These are phyloP conservation scores for Periconia macrospinosa DNA, from an alignment of 2,329 filamentous ascomycete genomes.

Conservation along the genomic window DNA sequence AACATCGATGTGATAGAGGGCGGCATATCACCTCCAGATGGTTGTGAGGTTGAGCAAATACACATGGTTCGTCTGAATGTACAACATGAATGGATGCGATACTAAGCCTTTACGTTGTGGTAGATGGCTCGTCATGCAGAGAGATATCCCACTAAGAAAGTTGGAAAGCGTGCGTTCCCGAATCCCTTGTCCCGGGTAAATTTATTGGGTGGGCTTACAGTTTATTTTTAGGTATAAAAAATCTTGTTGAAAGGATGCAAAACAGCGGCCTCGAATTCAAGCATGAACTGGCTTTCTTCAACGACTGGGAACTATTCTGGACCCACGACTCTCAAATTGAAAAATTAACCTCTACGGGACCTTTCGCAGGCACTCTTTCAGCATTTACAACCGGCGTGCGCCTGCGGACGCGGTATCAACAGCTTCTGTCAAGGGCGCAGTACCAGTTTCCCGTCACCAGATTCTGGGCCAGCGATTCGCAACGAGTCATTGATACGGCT, in stretches of 20 bases:
- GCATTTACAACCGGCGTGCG: constrained; percentile 58
- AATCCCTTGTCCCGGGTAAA: not conserved
- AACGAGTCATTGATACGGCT: constrained; percentile 60
- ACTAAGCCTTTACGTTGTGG: not conserved
- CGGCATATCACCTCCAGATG: constrained; percentile 49
- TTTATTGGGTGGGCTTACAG: not conserved
- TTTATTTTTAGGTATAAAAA: constrained; percentile 47
- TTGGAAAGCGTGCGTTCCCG: constrained; percentile 51
- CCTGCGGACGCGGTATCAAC: constrained; percentile 56
- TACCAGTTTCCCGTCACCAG: constrained; percentile 15
- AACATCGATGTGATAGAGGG: constrained; percentile 43
- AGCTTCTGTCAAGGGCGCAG: constrained; percentile 43
- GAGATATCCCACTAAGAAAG: constrained; percentile 57
- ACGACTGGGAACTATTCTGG: constrained; percentile 59
- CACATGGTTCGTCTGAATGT: constrained; percentile 52
- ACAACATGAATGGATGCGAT: constrained; percentile 9
- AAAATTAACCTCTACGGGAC: constrained; percentile 58
- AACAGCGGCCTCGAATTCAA: constrained; percentile 44
- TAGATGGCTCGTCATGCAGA: constrained; percentile 62
- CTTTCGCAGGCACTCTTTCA: constrained; percentile 58
- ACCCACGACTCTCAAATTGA: constrained; percentile 50
- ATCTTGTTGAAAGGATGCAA: constrained; percentile 53
- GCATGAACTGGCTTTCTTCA: constrained; percentile 58
- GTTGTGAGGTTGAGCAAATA: constrained; percentile 58
- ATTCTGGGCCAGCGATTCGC: constrained; percentile 59